These are phyloP conservation scores for Mucor lusitanicus DNA, from an alignment of 371 early-diverging fungal species.

Conservation along the genomic window DNA sequence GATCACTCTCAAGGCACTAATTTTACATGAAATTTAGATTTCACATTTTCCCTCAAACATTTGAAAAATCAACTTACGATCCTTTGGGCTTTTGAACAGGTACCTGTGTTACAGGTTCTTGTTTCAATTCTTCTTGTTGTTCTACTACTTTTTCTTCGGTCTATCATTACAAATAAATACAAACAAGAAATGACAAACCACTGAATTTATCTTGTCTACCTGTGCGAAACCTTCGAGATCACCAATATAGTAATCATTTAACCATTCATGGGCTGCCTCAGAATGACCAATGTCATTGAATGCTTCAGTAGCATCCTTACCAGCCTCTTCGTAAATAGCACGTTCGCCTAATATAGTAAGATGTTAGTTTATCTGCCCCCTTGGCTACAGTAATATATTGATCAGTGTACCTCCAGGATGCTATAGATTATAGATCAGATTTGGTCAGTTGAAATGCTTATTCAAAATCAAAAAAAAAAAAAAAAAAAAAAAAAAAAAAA, in stretches of 20 bases:
- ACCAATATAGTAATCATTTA: slow-evolving; percentile 40
- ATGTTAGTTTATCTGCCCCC: background rate
- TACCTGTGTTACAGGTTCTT: slow-evolving; percentile 11
- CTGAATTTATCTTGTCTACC: background rate
- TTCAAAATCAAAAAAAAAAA: background rate
- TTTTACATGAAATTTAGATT: background rate
- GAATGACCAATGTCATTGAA: slow-evolving; percentile 90
- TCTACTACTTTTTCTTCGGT: background rate
- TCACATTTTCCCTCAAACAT: background rate
- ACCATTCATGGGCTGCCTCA: slow-evolving; percentile 60
- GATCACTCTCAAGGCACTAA: background rate
- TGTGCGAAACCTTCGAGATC: slow-evolving; percentile 17
- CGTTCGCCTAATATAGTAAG: slow-evolving; percentile 50
- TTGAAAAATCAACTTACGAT: slow-evolving; percentile 32
- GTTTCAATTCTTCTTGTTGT: background rate
- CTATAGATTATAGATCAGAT: slow-evolving; percentile 10
- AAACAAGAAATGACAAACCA: background rate
- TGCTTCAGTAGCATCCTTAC: slow-evolving; percentile 80
- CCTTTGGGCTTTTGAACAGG: slow-evolving; percentile 32
- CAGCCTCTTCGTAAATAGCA: slow-evolving; percentile 61
- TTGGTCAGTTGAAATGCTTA: background rate
- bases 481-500: no score
- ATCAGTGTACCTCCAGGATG: slow-evolving; percentile 56
- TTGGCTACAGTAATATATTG: background rate
- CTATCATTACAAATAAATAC: background rate